These are phyloP conservation scores for Metarhizium sp. DNA, from an alignment of 2,329 filamentous ascomycete species.

Conservation along the genomic window DNA sequence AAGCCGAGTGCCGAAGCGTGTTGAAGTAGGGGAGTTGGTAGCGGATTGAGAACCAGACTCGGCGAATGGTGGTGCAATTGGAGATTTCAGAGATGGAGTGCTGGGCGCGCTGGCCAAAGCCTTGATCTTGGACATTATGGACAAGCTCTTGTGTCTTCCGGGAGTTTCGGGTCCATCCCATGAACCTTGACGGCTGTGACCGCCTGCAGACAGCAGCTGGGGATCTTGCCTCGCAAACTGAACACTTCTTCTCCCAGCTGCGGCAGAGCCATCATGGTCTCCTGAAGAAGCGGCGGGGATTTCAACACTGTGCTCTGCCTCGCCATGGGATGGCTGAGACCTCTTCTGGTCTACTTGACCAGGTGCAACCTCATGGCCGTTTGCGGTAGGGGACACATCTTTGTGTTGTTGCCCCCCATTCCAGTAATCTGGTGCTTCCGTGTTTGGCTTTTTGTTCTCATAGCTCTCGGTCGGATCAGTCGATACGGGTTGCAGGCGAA, in stretches of 20 bases:
- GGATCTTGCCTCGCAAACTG: constrained; percentile 59
- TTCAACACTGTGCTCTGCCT: neutral
- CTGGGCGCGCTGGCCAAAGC: constrained; percentile 52
- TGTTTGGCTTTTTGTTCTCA: neutral
- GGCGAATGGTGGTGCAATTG: constrained; percentile 14
- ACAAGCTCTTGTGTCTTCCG: constrained; percentile 49
- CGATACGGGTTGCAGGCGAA: constrained; percentile 4
- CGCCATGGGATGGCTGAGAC: neutral
- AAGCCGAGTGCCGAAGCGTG: constrained; percentile 36
- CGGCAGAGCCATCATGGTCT: constrained; percentile 1
- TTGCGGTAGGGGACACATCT: constrained; percentile 3
- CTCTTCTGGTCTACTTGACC: neutral
- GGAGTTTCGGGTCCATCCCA: constrained; percentile 55
- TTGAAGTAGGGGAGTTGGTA: constrained; percentile 37
- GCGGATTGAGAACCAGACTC: constrained; percentile 31
- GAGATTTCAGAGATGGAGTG: constrained; percentile 37
- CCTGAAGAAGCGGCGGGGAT: neutral
- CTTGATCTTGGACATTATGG: constrained; percentile 71
- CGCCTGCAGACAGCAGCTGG: constrained; percentile 26
- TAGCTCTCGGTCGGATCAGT: constrained; percentile 1
- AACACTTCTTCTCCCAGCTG: constrained; percentile 47
- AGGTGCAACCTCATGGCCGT: neutral
- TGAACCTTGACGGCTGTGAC: constrained; percentile 54
- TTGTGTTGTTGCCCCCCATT: constrained; percentile 10
- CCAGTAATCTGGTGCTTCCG: constrained; percentile 10